Conservation (phyloP, 345 rosid species). For the Tarenaya hassleriana region DNA sequence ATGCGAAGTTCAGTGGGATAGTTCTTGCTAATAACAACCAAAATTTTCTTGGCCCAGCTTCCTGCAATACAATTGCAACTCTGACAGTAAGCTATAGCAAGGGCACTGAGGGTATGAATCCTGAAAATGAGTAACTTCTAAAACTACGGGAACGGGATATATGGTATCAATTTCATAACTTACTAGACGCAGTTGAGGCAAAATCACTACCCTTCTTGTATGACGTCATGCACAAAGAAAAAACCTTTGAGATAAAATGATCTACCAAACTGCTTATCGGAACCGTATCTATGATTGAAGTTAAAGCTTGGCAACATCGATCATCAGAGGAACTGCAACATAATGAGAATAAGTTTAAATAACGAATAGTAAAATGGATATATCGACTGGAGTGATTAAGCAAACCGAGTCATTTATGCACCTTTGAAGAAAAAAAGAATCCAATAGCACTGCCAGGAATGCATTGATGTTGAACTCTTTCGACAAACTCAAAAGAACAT, state of each 20-base stretch:
- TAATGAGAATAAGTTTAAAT: conserved; percentile 22
- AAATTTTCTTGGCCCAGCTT: conserved; percentile 59
- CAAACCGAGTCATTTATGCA: conserved; percentile 26
- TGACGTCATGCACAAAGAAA: conserved; percentile 53
- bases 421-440: conserved; percentile 64
- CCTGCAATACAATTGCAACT: conserved; percentile 37
- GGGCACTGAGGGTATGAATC: not conserved
- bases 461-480: conserved; percentile 66
- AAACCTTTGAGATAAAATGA: conserved; percentile 51
- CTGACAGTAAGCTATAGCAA: not conserved
- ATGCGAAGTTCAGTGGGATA: conserved; percentile 61
- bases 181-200: conserved; percentile 48
- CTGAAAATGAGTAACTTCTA: conserved; percentile 5
- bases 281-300: conserved; percentile 58
- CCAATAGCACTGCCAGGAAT: conserved; percentile 60
- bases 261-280: conserved; percentile 49
- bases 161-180: conserved; percentile 12
- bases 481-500: conserved; percentile 55
- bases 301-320: conserved; percentile 39
- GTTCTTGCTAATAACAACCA: conserved; percentile 51
- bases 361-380: conserved; percentile 9
- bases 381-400: not conserved
- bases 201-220: conserved; percentile 40
- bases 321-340: conserved; percentile 61
- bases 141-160: not conserved